A percentile compares a stretch with the other conserved stretches of the same genome.
phyloP scores from a whole-genome alignment of 2,329 filamentous ascomycete genomes.

The Cordyceps cateniannulata region DNA sequence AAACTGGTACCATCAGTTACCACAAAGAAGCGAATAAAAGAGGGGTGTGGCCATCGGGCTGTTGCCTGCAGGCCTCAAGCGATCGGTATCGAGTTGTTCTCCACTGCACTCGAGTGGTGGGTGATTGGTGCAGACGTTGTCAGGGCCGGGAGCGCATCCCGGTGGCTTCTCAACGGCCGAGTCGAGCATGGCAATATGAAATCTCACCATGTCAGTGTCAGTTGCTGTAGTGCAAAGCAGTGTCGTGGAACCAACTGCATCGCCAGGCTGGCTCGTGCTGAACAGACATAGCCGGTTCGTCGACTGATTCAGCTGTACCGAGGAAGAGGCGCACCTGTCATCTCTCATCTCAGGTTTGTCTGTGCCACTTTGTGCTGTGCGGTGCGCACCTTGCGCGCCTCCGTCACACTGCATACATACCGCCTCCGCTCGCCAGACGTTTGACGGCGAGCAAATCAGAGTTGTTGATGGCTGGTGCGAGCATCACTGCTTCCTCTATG shows the following conservation, averaged over 20 bases:
- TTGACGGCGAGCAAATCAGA: not conserved
- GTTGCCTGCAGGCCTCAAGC: not conserved
- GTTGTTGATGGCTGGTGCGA: not conserved
- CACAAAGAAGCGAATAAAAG: not conserved
- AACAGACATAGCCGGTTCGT: not conserved
- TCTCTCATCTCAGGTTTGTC: not conserved
- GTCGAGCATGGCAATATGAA: not conserved
- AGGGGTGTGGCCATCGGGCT: not conserved
- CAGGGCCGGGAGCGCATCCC: not conserved
- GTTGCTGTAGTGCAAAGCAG: not conserved
- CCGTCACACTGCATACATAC: not conserved
- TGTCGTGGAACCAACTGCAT: not conserved
- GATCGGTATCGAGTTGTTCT: conserved; percentile 4
- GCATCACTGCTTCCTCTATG: conserved; percentile 2
- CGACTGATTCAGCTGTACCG: not conserved
- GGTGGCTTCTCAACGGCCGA: not conserved
- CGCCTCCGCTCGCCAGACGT: not conserved
- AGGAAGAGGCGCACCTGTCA: not conserved
- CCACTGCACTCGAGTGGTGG: not conserved
- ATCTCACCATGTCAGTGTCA: not conserved
- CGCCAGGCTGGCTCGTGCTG: not conserved
- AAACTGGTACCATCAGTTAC: not conserved
- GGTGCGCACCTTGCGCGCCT: conserved; percentile 1
- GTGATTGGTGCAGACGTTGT: not conserved
- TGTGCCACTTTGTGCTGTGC: too few species aligned